Base-by-base conservation (phyloP, 2,329 filamentous ascomycete genomes). In the Apiospora aurea region DNA sequence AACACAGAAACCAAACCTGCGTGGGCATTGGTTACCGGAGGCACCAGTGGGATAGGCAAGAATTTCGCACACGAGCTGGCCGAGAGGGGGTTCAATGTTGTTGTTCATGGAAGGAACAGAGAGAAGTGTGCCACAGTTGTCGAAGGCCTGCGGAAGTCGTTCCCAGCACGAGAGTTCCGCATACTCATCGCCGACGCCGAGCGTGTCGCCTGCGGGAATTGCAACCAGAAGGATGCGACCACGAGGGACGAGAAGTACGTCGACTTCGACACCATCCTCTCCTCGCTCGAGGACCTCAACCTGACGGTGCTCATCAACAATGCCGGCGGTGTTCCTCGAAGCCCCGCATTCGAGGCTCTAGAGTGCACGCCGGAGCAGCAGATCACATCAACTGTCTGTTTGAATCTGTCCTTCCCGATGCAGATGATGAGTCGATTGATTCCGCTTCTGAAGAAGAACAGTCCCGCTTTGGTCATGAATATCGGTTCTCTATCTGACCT, bases 241-340 rank as follows among this genome's bases (percentile, higher is more conserved):
- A 24, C 47, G n/a, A 51, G 47, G 47, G 47, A 4, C 47, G 47
- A 13, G 47, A 51, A 51, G 10, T 13, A n/a, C 11, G 43, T 46
- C 21, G 67, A 69, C 46, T 47, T 69, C n/a, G 67, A 49, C 26
- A 44, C 67, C 43, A 5, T 69, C 29, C 10, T 71, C 68, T 34
- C 64, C 13, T 75, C 79, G 7, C 73, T 77, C 49, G 72, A 75
- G 61, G 81, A 79, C 69, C 76, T 86, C 41, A 78, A 85, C 72
- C 79, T 91, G 44, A 88, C 85, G 0, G 79, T 90, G 2, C 80
- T 90, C 34, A 78, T 90, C 75, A 90, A 90, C 79, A 90, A 90
- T 77, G 85, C 87, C 0, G 88, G 88, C 29, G 86, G 86, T 14
- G 78, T 75, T 4, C 71, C 75, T 3, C 70, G 73, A 16, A 69